Evolutionary conservation across 176 grass and related monocot species (phyloP).

Genomic region (Triticum aestivum): DNA sequence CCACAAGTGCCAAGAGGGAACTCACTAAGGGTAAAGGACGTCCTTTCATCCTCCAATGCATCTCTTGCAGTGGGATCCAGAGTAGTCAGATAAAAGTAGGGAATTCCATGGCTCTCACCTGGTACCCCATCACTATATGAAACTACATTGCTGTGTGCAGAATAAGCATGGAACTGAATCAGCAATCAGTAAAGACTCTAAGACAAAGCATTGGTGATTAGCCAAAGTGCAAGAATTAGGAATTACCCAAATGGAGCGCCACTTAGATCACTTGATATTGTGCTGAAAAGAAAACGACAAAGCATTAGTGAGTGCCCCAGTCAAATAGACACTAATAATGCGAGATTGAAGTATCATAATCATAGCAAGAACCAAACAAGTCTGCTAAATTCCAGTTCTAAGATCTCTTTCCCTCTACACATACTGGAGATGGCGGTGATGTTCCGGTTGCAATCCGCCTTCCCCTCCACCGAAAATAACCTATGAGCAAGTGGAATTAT

Average conservation of each 20-base stretch:
- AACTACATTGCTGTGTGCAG: conserved; percentile 73
- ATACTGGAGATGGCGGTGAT: not conserved
- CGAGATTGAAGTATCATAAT: not conserved
- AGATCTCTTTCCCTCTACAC: not conserved
- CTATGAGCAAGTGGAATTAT: not conserved
- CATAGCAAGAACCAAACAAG: not conserved
- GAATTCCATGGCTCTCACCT: conserved; percentile 55
- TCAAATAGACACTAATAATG: not conserved
- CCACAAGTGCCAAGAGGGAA: conserved; percentile 88
- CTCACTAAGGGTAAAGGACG: conserved; percentile 85
- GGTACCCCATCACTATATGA: conserved; percentile 84
- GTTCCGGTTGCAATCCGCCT: too few relatives aligned
- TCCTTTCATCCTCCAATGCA: conserved; percentile 68
- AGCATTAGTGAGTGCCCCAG: not conserved
- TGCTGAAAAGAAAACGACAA: conserved; percentile 42
- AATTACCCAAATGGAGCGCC: conserved; percentile 97
- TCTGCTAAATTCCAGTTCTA: not conserved
- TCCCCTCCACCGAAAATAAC: not conserved
- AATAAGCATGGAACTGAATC: conserved; percentile 10
- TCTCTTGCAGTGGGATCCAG: conserved; percentile 91
- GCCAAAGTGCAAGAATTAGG: not conserved
- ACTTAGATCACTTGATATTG: conserved; percentile 75
- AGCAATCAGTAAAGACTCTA: conserved; percentile 16
- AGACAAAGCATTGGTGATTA: not conserved
- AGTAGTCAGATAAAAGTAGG: conserved; percentile 86